Evolutionary conservation across 176 grass and related monocot species (phyloP), one percentile per base, ranked within the genome.

Genomic region (Cymbopogon citratus): DNA sequence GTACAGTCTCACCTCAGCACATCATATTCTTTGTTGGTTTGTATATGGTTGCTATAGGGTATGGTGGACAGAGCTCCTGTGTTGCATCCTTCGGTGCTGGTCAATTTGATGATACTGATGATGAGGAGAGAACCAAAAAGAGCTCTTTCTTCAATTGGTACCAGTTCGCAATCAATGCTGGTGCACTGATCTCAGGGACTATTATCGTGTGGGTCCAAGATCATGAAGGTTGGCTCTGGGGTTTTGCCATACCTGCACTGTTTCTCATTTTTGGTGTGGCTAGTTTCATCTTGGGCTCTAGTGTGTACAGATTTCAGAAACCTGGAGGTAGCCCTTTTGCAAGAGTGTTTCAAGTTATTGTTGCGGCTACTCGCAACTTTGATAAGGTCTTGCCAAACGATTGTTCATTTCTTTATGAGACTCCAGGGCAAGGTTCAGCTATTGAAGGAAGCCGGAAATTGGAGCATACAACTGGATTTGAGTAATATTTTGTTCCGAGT

Each of bases 91-190:
- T 97, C 73, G 89, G 91, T 45, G 91, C 94, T 29, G 94, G 91
- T 72, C 94, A 97, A 61, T 93, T 97, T 87, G 94, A 97, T 82
- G 86, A 92, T 61, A 97, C 91, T 4, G 89, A 97, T 76, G 62
- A 80, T 66, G 63, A 34, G 43, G 91, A 97, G 79, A 89, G 69
- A 77, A 76, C 69, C 0, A 33, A 33, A 33, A 33, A 33, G 31
- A 33, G 31, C 31, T 33, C 31, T 33, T 33, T 33, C 31, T 33
- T 33, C 31, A 33, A 33, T 33, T 33, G 31, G 31, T 3, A 33
- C 31, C 31, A 33, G 1, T 33, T 33, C 31, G 31, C 31, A 33
- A 33, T 33, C 31, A 33, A 33, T 33, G 31, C 31, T 33, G 31
- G 31, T 33, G 31, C 31, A 33, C 31, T 33, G 31, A 33, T 33